Conservation (phyloP, 805 yeast species). For the Teunomyces stri region DNA sequence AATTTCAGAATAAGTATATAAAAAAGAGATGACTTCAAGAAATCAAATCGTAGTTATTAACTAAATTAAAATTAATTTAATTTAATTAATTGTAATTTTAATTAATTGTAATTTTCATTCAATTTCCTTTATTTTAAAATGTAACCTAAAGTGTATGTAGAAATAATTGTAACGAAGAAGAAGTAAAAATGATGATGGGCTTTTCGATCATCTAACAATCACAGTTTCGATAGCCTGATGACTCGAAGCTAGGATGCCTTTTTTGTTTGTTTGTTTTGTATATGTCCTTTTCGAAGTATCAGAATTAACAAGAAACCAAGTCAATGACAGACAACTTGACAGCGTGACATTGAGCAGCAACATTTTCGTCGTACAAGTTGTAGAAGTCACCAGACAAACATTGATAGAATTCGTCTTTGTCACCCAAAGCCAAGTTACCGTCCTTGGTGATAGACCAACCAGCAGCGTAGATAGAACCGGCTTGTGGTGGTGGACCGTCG, state of each 20-base stretch:
- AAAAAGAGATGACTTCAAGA: background rate
- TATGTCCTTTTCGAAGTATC: background rate
- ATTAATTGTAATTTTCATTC: background rate
- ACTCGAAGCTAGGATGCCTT: background rate
- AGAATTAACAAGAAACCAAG: constrained; percentile 49
- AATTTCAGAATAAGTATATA: background rate
- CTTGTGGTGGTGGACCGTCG: constrained; percentile 82
- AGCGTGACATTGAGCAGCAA: constrained; percentile 52
- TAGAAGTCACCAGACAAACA: constrained; percentile 75
- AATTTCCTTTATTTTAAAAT: background rate
- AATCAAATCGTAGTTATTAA: background rate
- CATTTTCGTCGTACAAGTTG: constrained; percentile 67
- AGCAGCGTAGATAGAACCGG: constrained; percentile 29
- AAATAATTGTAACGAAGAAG: constrained; percentile 1
- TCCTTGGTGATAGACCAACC: constrained; percentile 44
- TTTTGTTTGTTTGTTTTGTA: background rate
- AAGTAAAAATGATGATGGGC: constrained; percentile 1
- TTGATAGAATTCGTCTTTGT: constrained; percentile 61
- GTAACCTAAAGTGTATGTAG: background rate
- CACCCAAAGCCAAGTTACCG: constrained; percentile 61
- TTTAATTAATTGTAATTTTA: background rate
- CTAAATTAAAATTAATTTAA: background rate
- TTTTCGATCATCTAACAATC: constrained; percentile 1
- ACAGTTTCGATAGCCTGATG: background rate
- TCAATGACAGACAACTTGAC: constrained; percentile 61